Conservation (phyloP, 2,329 filamentous ascomycete species). For the Dactylellina leptospora region DNA sequence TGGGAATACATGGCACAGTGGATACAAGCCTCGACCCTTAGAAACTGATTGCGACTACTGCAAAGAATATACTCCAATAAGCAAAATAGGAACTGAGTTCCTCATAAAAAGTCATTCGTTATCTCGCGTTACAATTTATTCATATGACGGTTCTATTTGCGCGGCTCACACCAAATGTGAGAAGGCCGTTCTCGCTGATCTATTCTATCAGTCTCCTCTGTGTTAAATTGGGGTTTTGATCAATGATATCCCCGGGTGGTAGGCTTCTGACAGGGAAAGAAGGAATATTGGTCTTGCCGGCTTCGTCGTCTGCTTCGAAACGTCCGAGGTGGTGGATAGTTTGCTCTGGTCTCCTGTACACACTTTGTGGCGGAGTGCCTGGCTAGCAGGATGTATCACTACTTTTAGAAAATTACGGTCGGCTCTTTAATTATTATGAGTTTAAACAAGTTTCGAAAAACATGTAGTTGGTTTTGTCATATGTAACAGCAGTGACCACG, state of each 20-base stretch:
- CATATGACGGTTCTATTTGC: slow-evolving; percentile 35
- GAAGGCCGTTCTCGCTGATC: slow-evolving; percentile 24
- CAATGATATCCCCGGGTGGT: slow-evolving; percentile 10
- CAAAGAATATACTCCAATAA: slow-evolving; percentile 8
- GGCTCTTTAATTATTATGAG: slow-evolving; percentile 4
- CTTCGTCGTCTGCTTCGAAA: slow-evolving; percentile 21
- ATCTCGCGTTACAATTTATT: slow-evolving; percentile 19
- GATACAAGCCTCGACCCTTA: slow-evolving; percentile 45
- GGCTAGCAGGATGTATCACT: slow-evolving; percentile 1
- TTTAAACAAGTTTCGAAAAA: slow-evolving; percentile 27
- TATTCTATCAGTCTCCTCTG: slow-evolving; percentile 7
- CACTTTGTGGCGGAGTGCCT: no score
- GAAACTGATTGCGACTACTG: slow-evolving; percentile 23
- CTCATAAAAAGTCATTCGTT: neutral
- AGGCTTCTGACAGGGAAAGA: neutral
- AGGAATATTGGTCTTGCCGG: slow-evolving; percentile 21
- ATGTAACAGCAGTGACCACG: slow-evolving; percentile 40
- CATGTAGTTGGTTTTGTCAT: slow-evolving; percentile 34
- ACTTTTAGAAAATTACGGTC: neutral
- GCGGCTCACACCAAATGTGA: slow-evolving; percentile 2
- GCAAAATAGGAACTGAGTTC: slow-evolving; percentile 18
- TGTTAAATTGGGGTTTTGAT: no score
- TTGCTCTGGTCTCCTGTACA: neutral
- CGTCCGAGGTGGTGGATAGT: neutral
- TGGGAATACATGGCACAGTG: slow-evolving; percentile 34